Evolutionary conservation across 352 stramenopile species (phyloP), one percentile per base, ranked within the genome.

Genomic region (Pythium chondricola): DNA sequence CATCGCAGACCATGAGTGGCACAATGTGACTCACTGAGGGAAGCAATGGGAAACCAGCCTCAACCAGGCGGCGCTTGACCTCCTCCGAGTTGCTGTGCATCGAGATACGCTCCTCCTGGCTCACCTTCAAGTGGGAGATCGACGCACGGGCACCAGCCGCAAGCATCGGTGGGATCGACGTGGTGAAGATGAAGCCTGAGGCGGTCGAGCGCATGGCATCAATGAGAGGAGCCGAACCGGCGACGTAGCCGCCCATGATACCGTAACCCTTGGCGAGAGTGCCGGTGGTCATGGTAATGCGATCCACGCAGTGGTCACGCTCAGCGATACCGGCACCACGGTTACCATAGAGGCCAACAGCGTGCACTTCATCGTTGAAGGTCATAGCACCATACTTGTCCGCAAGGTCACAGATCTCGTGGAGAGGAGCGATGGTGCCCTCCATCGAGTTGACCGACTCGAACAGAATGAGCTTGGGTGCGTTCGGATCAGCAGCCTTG

Each of bases 341-440:
- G 69, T 93, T 80, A 38, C 86, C 86, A 56, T 95, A 96, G 0
- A 96, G 65, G 1, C 86, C 86, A 1, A 95, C 85, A 3, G 86
- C 86, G 61, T 96, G 86, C 35, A 95, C 85, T 48, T 96, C 86
- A 54, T 96, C 86, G 63, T 87, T 90, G 59, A 95, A 96, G 14
- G 85, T 95, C 80, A 95, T 94, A 33, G 86, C 86, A 29, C 83
- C 83, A 60, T 95, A 96, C 66, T 95, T 93, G 69, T 95, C 83
- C 0, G 85, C 88, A 14, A 91, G 46, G 64, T 88, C 75, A 48
- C 74, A 88, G 43, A 94, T 94, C 57, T 87, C 83, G 54, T 92
- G 74, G 22, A 94, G 68, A 10, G 83, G 83, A 2, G 83, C 83
- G 30, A 94, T 82, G 2, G 80, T 92, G 49, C 80, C 83, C 47